Evolutionary conservation across 257 asterid species (phyloP).

Genomic region (Anisodus tanguticus): DNA sequence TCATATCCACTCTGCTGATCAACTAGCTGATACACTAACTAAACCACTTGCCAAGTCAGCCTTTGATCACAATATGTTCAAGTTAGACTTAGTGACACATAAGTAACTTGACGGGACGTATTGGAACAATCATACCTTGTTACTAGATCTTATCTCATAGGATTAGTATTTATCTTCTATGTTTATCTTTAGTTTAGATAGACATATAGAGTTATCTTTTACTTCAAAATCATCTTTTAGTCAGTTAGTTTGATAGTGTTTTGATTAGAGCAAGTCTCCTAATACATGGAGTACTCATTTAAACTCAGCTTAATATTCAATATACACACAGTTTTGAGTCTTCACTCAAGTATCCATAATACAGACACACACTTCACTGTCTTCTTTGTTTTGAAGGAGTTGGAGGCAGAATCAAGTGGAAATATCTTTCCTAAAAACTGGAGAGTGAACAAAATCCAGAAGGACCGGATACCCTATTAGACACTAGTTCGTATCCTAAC

Average conservation of each 20-base stretch:
- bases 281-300: too few relatives aligned
- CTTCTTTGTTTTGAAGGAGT: background rate
- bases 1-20: background rate
- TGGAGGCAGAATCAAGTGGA: constrained; percentile 12
- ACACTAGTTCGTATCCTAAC: background rate
- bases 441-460: background rate
- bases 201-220: too few relatives aligned
- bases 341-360: background rate
- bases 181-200: too few relatives aligned
- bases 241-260: too few relatives aligned
- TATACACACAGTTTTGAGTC: background rate
- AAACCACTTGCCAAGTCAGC: background rate
- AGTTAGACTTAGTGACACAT: background rate
- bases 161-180: background rate
- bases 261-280: too few relatives aligned
- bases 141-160: background rate
- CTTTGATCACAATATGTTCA: background rate
- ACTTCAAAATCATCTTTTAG: too few relatives aligned
- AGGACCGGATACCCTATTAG: background rate
- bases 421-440: background rate
- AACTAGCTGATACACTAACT: background rate
- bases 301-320: background rate
- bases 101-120: too few relatives aligned
- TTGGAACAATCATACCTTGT: too few relatives aligned
- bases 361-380: background rate